These are phyloP conservation scores for Nepenthes mirabilis DNA, from an alignment of 148 eudicot species.

Conservation along the genomic window DNA sequence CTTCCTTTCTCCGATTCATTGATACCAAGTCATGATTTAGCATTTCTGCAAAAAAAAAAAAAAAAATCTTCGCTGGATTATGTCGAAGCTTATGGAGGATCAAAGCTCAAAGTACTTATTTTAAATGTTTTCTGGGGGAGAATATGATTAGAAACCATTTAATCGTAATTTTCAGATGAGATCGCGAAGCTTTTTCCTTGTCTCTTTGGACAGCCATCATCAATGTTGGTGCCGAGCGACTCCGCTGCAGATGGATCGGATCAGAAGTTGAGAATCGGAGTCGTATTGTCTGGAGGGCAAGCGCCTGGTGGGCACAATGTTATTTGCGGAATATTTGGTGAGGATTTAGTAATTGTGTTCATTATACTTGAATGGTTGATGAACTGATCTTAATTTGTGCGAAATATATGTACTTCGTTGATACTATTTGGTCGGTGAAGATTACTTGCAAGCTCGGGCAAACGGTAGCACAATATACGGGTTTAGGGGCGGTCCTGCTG, in stretches of 20 bases:
- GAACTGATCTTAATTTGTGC: background rate
- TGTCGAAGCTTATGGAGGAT: too few species aligned
- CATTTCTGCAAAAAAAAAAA: background rate
- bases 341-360: constrained; percentile 12
- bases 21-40: background rate
- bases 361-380: background rate
- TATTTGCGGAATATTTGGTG: constrained; percentile 90
- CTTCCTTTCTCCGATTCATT: background rate
- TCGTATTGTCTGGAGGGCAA: constrained; percentile 93
- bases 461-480: constrained; percentile 81
- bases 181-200: constrained; percentile 82
- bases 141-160: too few species aligned
- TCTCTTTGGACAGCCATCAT: constrained; percentile 85
- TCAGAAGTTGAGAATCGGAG: constrained; percentile 73
- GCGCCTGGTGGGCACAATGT: constrained; percentile 99
- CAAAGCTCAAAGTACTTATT: too few species aligned
- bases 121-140: too few species aligned
- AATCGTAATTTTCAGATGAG: constrained; percentile 45
- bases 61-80: too few species aligned
- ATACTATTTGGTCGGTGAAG: constrained; percentile 21
- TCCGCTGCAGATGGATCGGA: constrained; percentile 25
- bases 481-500: constrained; percentile 98
- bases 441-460: constrained; percentile 81
- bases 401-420: background rate
- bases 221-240: constrained; percentile 52